Evolutionary conservation across 805 yeast genomes (phyloP).

Genomic region (Starmerella stigmatis): DNA sequence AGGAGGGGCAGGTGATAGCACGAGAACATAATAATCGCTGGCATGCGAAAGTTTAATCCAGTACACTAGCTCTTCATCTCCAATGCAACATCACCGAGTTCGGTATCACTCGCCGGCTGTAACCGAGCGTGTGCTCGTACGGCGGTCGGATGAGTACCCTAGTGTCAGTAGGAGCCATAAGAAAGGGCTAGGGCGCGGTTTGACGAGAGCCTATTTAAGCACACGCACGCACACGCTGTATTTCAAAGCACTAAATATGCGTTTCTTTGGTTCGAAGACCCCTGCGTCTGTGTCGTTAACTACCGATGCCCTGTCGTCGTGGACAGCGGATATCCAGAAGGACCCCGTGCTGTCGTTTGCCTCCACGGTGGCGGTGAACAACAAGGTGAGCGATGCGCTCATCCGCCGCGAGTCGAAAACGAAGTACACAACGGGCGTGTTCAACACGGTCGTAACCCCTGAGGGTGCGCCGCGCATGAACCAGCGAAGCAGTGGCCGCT

Average conservation of each 20-base stretch:
- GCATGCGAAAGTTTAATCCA: too few relatives aligned
- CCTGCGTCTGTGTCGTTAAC: constrained; percentile 13
- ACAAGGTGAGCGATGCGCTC: constrained; percentile 25
- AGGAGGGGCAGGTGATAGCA: too few relatives aligned
- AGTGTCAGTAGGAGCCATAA: neutral
- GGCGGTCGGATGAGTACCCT: constrained; percentile 1
- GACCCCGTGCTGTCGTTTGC: constrained; percentile 28
- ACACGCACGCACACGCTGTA: too few relatives aligned
- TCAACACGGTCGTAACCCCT: constrained; percentile 36
- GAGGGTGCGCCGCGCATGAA: constrained; percentile 59
- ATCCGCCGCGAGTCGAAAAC: constrained; percentile 25
- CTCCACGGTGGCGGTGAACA: constrained; percentile 28
- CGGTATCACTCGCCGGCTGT: too few relatives aligned
- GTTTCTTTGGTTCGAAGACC: constrained; percentile 14
- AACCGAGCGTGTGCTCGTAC: too few relatives aligned
- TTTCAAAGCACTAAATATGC: too few relatives aligned
- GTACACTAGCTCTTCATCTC: too few relatives aligned
- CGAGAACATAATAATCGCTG: too few relatives aligned
- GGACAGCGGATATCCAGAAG: constrained; percentile 25
- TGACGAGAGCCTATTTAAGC: constrained; percentile 1
- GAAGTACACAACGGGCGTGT: constrained; percentile 29
- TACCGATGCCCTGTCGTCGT: constrained; percentile 21
- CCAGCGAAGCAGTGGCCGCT: constrained; percentile 69
- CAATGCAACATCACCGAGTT: too few relatives aligned
- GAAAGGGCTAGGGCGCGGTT: neutral